A percentile compares a stretch with the other conserved stretches of the same genome.
phyloP scores from a whole-genome alignment of 2,329 filamentous ascomycete genomes.

The Aspergillus ochraceus region DNA sequence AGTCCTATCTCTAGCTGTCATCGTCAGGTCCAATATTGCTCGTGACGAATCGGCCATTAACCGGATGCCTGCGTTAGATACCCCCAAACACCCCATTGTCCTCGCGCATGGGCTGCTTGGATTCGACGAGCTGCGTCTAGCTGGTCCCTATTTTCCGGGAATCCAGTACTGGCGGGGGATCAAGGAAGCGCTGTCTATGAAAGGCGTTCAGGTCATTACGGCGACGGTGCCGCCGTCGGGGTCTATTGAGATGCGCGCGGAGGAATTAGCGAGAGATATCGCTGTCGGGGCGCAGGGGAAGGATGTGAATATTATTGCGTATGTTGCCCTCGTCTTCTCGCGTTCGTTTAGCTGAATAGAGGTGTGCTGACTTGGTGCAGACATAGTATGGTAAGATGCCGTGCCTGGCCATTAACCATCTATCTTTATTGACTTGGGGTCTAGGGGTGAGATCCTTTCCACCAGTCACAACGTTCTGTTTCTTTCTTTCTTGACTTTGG shows the following conservation, averaged over 20 bases:
- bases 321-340: constrained; percentile 28
- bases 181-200: constrained; percentile 55
- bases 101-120: constrained; percentile 66
- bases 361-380: constrained; percentile 21
- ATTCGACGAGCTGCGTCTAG: constrained; percentile 62
- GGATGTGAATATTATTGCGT: constrained; percentile 66
- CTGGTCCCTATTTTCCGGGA: constrained; percentile 55
- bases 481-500: not conserved
- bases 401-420: not conserved
- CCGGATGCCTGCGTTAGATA: constrained; percentile 22
- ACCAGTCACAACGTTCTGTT: too few species aligned
- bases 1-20: not conserved
- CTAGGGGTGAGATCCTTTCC: constrained; percentile 33
- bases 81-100: constrained; percentile 59
- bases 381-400: constrained; percentile 49
- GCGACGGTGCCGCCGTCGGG: constrained; percentile 60
- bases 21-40: not conserved
- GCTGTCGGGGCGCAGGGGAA: constrained; percentile 54
- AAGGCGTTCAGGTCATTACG: constrained; percentile 62
- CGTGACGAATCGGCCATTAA: not conserved
- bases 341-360: not conserved
- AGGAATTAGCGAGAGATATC: constrained; percentile 55
- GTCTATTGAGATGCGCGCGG: constrained; percentile 59
- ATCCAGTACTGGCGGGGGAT: constrained; percentile 67
- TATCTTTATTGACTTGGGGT: constrained; percentile 7